phyloP scores from a whole-genome alignment of 768 basidiomycete genomes.

The Boletellus emodensis region DNA sequence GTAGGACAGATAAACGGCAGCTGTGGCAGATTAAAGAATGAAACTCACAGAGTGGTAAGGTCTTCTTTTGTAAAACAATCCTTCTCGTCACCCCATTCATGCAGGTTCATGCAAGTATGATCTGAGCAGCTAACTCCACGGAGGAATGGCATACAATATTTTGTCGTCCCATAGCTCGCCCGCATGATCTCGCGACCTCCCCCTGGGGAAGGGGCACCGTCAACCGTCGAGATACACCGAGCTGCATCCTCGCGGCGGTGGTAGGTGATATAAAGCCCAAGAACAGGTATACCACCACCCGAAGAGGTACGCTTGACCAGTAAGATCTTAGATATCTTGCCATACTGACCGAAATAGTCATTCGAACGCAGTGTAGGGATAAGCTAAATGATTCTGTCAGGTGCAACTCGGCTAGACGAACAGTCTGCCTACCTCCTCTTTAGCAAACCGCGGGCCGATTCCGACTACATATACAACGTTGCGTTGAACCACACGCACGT shows the following conservation, averaged over 20 bases:
- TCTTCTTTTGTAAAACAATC: slow-evolving; percentile 98
- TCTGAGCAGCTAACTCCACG: slow-evolving; percentile 81
- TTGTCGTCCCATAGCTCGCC: slow-evolving; percentile 93
- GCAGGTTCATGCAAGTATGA: slow-evolving; percentile 88
- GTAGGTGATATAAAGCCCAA: slow-evolving; percentile 97
- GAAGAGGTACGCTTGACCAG: slow-evolving; percentile 85
- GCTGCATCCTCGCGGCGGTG: slow-evolving; percentile 92
- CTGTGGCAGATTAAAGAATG: slow-evolving; percentile 4
- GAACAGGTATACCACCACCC: slow-evolving; percentile 65
- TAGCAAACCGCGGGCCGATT: slow-evolving; percentile 88
- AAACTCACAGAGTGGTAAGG: slow-evolving; percentile 77
- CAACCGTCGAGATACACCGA: slow-evolving; percentile 87
- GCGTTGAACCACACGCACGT: slow-evolving; percentile 94
- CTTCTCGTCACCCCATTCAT: slow-evolving; percentile 98
- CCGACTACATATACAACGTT: slow-evolving; percentile 96
- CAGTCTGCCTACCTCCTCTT: slow-evolving; percentile 76
- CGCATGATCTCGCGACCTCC: slow-evolving; percentile 87
- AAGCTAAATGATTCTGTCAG: slow-evolving; percentile 44
- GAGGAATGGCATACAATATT: slow-evolving; percentile 96
- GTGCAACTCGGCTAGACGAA: not conserved
- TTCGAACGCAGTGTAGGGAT: slow-evolving; percentile 89
- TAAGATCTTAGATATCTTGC: slow-evolving; percentile 94
- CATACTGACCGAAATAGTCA: slow-evolving; percentile 98
- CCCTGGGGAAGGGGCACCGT: slow-evolving; percentile 87
- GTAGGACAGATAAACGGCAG: not conserved